Evolutionary conservation across 2,329 filamentous ascomycete genomes (phyloP).

Genomic region (Exserohilum rostratum): DNA sequence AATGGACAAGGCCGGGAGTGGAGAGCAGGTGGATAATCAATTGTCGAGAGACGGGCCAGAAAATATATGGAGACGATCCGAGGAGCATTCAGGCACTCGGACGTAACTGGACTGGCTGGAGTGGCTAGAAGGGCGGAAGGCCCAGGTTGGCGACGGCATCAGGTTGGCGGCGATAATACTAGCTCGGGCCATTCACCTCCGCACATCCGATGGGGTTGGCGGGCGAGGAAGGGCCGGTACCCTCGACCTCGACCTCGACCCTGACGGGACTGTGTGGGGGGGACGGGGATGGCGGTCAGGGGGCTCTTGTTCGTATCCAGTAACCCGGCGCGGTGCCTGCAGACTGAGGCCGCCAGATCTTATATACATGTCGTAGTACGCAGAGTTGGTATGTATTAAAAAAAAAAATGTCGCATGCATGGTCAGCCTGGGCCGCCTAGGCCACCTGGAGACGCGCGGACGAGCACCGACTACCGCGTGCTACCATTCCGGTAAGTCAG

Average conservation of each 20-base stretch:
- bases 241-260: no score
- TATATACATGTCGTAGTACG: no score
- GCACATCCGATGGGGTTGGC: conserved; percentile 25
- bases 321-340: conserved; percentile 2
- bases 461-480: neutral
- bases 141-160: conserved; percentile 41
- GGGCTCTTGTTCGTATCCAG: conserved; percentile 4
- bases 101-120: no score
- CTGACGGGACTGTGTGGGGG: no score
- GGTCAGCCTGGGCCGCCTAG: no score
- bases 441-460: no score
- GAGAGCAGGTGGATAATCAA: conserved; percentile 10
- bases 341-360: no score
- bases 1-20: no score
- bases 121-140: conserved; percentile 26
- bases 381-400: no score
- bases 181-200: conserved; percentile 42
- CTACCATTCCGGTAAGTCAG: no score
- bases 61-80: conserved; percentile 14
- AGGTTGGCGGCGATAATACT: conserved; percentile 8
- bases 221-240: conserved; percentile 1
- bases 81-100: conserved; percentile 32
- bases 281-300: neutral
- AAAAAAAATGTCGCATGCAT: no score
- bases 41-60: conserved; percentile 7